A percentile compares a stretch with the other conserved stretches of the same genome.
These are phyloP conservation scores for Ganoderma lucidum DNA, from an alignment of 1,284 basidiomycete genomes.

Conservation along the genomic window DNA sequence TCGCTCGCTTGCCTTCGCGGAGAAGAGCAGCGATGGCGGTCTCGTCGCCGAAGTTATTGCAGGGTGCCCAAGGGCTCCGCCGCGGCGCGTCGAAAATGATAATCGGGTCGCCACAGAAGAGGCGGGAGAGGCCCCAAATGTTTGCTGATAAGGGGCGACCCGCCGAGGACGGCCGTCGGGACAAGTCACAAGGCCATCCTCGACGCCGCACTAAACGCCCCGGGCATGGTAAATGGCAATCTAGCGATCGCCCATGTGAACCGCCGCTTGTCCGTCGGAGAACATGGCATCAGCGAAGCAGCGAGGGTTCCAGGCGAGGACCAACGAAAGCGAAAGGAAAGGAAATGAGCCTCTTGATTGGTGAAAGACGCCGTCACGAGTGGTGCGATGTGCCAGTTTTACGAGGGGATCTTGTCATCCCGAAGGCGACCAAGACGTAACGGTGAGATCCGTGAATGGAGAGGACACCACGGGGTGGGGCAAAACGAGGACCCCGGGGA, in stretches of 20 bases:
- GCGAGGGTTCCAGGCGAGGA: background rate
- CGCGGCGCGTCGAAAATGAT: background rate
- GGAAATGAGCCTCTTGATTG: background rate
- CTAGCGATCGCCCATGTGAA: background rate
- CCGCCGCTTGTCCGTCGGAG: background rate
- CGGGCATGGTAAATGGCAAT: background rate
- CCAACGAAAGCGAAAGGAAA: background rate
- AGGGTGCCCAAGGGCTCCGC: background rate
- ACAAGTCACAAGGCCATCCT: background rate
- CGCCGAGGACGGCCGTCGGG: background rate
- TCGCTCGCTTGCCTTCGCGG: background rate
- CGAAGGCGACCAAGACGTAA: constrained; percentile 9
- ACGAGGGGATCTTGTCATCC: constrained; percentile 6
- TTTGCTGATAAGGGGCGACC: background rate
- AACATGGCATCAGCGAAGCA: background rate
- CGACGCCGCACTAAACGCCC: background rate
- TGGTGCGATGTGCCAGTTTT: constrained; percentile 6
- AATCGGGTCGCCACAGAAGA: background rate
- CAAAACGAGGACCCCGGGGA: constrained; percentile 12
- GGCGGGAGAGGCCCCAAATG: background rate
- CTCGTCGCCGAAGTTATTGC: background rate
- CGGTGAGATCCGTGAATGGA: background rate
- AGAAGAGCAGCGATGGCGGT: background rate
- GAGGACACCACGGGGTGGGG: constrained; percentile 8
- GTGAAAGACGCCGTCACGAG: background rate